Evolutionary conservation across 2,329 filamentous ascomycete species (phyloP), one percentile per base, ranked within the genome.

Genomic region (Cladosporium velox): DNA sequence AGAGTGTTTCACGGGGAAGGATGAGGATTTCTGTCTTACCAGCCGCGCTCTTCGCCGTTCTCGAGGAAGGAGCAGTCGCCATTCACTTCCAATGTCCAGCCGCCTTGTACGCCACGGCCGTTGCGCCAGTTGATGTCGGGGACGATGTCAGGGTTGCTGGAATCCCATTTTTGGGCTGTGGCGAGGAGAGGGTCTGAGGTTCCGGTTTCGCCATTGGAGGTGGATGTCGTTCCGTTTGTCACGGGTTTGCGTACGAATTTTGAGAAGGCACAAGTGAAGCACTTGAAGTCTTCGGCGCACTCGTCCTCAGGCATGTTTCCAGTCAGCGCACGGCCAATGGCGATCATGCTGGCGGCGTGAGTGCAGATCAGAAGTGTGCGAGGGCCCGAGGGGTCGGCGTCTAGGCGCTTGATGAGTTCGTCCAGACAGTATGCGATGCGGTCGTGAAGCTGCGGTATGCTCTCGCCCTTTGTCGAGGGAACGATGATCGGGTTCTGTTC

Each of bases 331-430:
- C 95, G 86, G 0, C 94, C 94, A 70, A 95, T 86, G 10, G 91
- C 90, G 75, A 99, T 97, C 73, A 98, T 86, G 12, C 90, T 88
- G 4, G 95, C 95, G 1, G 95, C 95, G 80, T 99, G 95, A 1
- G 91, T 90, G 79, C 92, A 97, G 47, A 99, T 84, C 49, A 97
- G 78, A 28, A 97, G 84, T 0, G 91, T 85, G 72, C 86, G 87
- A 38, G 83, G 82, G 47, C 86, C 82, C n/a, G 88, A 86, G 59
- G 90, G 82, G 59, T 87, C 84, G 7, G 77, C 75, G 75, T 97
- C 93, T 67, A 91, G 88, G 63, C 87, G 85, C 32, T 85, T 83
- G 70, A 97, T 90, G 70, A 97, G 87, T 57, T 84, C 85, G 52
- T 86, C 81, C 51, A 96, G 79, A 2, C 89, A 87, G 55, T 86